Percentiles rank a stretch among this genome's conserved stretches.
These are phyloP conservation scores for Medicago truncatula DNA, from an alignment of 306 rosid genomes.

Conservation along the genomic window MtrunA17r5.0-ANR NC_053045.1:44717501-44718000, in stretches of 20 bases:
- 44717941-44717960: no score
- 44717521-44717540: slow-evolving; percentile 2
- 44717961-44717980: no score
- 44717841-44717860: slow-evolving; percentile 43
- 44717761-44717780: slow-evolving; percentile 58
- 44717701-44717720: slow-evolving; percentile 1
- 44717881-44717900: slow-evolving; percentile 16
- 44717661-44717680: slow-evolving; percentile 21
- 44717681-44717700: slow-evolving; percentile 10
- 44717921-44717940: neutral
- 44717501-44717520: slow-evolving; percentile 50
- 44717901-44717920: slow-evolving; percentile 8
- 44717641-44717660: slow-evolving; percentile 25
- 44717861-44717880: slow-evolving; percentile 31
- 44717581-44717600: slow-evolving; percentile 7
- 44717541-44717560: slow-evolving; percentile 22
- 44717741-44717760: slow-evolving; percentile 33
- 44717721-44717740: slow-evolving; percentile 33
- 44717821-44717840: slow-evolving; percentile 47
- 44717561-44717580: neutral
- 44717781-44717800: slow-evolving; percentile 52
- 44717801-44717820: slow-evolving; percentile 51
- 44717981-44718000: no score
- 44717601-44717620: slow-evolving; percentile 7
- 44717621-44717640: slow-evolving; percentile 28